These are phyloP conservation scores for Fraxinus paxiana DNA, from an alignment of 305 asterid species.

Conservation along the genomic window DNA sequence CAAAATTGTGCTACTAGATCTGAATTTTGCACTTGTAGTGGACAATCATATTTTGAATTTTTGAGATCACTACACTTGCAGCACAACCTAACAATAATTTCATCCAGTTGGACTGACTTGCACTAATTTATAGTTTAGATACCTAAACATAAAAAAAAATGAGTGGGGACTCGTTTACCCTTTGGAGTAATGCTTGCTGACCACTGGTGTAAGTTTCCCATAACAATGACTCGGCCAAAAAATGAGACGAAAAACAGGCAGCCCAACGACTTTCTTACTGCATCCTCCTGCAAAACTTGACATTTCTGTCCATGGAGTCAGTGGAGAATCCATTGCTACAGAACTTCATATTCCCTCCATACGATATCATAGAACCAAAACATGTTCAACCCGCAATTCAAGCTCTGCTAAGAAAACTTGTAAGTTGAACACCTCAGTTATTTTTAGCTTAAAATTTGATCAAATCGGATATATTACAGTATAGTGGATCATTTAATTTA, in stretches of 20 bases:
- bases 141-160: neutral
- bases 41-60: neutral
- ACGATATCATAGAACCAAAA: constrained; percentile 50
- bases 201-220: neutral
- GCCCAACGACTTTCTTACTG: neutral
- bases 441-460: neutral
- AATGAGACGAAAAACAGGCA: neutral
- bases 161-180: neutral
- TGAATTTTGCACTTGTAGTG: neutral
- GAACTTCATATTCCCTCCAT: constrained; percentile 64
- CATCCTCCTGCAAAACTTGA: neutral
- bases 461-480: neutral
- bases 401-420: constrained; percentile 45
- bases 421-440: constrained; percentile 24
- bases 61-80: neutral
- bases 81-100: neutral
- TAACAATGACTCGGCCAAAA: neutral
- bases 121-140: neutral
- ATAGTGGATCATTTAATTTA: neutral
- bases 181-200: neutral
- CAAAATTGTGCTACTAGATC: neutral
- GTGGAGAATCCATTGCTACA: constrained; percentile 47
- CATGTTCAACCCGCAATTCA: constrained; percentile 67
- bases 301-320: constrained; percentile 4
- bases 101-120: neutral